Percentiles rank a stretch among this genome's conserved stretches.
Evolutionary conservation across 306 rosid species (phyloP).

Genomic region (Aeschynomene evenia): DNA sequence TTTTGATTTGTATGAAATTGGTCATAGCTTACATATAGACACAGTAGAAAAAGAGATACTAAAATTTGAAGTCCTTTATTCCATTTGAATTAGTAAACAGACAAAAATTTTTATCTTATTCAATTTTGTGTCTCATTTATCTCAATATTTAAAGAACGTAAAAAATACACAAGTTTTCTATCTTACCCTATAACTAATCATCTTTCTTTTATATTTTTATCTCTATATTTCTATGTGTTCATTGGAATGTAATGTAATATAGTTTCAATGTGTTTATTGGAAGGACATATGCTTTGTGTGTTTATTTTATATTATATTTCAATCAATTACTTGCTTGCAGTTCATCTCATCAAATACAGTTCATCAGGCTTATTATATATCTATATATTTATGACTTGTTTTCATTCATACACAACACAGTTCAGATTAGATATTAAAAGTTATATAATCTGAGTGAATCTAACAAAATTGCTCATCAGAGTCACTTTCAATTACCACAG

Average conservation of each 20-base stretch:
- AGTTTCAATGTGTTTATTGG: neutral
- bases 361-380: neutral
- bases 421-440: neutral
- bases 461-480: neutral
- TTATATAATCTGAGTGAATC: neutral
- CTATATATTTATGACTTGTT: neutral
- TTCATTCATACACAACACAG: neutral
- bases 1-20: neutral
- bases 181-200: too few relatives aligned
- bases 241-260: too few relatives aligned
- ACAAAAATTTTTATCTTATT: too few relatives aligned
- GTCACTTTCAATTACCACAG: conserved; percentile 30
- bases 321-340: neutral
- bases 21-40: neutral
- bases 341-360: conserved; percentile 14
- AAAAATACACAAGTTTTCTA: too few relatives aligned
- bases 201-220: too few relatives aligned
- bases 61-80: too few relatives aligned
- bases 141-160: too few relatives aligned
- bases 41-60: neutral
- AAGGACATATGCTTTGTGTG: too few relatives aligned
- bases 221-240: too few relatives aligned
- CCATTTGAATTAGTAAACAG: too few relatives aligned
- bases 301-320: neutral
- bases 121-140: too few relatives aligned